phyloP scores from a whole-genome alignment of 2,329 filamentous ascomycete genomes.

The Arthrobotrys sphaeroides region DNA sequence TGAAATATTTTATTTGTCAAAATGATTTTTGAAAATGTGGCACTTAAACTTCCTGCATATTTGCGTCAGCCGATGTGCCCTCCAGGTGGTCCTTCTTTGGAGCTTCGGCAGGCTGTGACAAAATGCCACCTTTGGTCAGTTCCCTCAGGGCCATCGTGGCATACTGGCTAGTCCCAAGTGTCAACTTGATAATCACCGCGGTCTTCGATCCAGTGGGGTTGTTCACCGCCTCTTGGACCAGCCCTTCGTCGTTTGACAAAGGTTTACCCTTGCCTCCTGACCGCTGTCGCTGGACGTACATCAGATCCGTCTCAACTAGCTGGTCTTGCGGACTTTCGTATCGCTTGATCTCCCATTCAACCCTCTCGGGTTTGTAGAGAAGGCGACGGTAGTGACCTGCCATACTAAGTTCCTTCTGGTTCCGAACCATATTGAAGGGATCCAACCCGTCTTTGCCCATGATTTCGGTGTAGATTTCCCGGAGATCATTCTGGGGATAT shows the following conservation, averaged over 20 bases:
- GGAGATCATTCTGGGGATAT: slow-evolving; percentile 85
- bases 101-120: slow-evolving; percentile 61
- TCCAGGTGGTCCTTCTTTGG: slow-evolving; percentile 14
- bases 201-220: slow-evolving; percentile 64
- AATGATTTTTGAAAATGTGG: background rate
- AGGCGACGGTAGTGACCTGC: slow-evolving; percentile 89
- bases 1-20: background rate
- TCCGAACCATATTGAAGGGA: slow-evolving; percentile 85
- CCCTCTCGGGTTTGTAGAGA: slow-evolving; percentile 72
- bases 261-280: slow-evolving; percentile 29
- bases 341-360: slow-evolving; percentile 73
- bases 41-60: slow-evolving; percentile 10
- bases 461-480: slow-evolving; percentile 83
- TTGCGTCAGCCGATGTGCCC: slow-evolving; percentile 2
- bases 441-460: slow-evolving; percentile 82
- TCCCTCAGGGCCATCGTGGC: slow-evolving; percentile 84
- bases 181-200: slow-evolving; percentile 76
- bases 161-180: slow-evolving; percentile 81
- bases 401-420: slow-evolving; percentile 86
- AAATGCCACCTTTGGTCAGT: slow-evolving; percentile 75
- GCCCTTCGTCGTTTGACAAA: slow-evolving; percentile 39
- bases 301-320: slow-evolving; percentile 86
- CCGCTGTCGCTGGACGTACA: slow-evolving; percentile 67
- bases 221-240: slow-evolving; percentile 39
- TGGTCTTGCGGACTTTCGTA: slow-evolving; percentile 80